Base-by-base conservation (phyloP, 805 yeast genomes). In the Saturnispora gosingensis region DNA sequence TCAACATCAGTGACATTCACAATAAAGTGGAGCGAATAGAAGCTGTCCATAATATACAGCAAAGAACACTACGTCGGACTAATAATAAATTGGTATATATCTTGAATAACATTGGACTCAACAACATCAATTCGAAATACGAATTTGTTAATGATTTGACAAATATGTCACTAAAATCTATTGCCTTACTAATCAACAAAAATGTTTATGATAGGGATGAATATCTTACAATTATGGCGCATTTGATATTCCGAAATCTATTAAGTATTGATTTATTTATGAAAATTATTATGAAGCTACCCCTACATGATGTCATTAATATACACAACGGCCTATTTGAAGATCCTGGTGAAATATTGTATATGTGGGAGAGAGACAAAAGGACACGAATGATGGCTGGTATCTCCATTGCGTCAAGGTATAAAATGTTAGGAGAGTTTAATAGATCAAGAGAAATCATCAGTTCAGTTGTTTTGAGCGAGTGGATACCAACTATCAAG, bases 321-420 rank as follows among this genome's bases (percentile, higher is more conserved):
- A 48, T 59, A 10, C 53, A 57, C 35, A 46, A 45, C 24, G 54
- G 45, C 28, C 48, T 27, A 36, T 53, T n/a, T 25, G 15, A 15
- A 3, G 54, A 53, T 43, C 54, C 56, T 3, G 44, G 35, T 16
- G 50, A 48, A 2, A 32, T 60, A 3, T 40, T 55, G 7, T 24
- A 34, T 5, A 45, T 50, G 16, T 51, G 54, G 49, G 38, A 46
- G 16, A 45, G 11, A 1, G 55, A 56, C 34, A 40, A 48, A 5
- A 49, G 54, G n/a, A 28, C 58, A 13, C 38, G 48, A 27, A 50
- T 61, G 1, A 55, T 59, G 27, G 51, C 59, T 16, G 56, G 56
- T 38, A 52, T 66, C 34, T 51, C 58, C 1, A 30, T 64, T 11
- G 58, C 63, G 1, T 61, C 62, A 7, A 56, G 65, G 11, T 60